A percentile compares a stretch with the other conserved stretches of the same genome.
Evolutionary conservation across 2,329 filamentous ascomycete species (phyloP).

Genomic region (Beauveria caledonica): DNA sequence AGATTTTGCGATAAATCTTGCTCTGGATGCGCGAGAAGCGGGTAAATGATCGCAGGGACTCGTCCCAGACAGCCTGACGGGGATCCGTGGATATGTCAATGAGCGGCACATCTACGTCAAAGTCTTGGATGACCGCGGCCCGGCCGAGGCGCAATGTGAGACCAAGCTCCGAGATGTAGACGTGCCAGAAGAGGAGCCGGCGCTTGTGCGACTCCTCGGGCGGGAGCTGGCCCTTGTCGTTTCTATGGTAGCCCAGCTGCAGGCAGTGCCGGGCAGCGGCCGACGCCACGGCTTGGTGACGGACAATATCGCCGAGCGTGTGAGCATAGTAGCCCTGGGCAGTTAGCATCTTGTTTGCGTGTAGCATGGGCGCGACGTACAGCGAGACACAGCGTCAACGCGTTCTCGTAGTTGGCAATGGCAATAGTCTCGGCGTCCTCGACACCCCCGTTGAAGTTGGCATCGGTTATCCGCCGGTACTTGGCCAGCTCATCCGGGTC

Average conservation of each 20-base stretch:
- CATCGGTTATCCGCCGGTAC: conserved; percentile 10
- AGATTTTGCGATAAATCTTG: conserved; percentile 14
- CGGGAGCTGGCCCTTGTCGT: conserved; percentile 8
- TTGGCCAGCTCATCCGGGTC: conserved; percentile 9
- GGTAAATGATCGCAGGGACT: conserved; percentile 7
- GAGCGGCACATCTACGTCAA: conserved; percentile 14
- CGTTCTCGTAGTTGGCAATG: conserved; percentile 13
- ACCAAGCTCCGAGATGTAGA: conserved; percentile 15
- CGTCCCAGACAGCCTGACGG: conserved; percentile 13
- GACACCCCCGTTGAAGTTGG: conserved; percentile 14
- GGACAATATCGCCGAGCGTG: conserved; percentile 12
- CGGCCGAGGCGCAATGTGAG: conserved; percentile 15
- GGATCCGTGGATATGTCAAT: conserved; percentile 7
- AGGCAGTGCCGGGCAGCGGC: conserved; percentile 16
- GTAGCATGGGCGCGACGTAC: neutral
- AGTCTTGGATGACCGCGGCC: conserved; percentile 14
- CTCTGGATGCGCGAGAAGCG: conserved; percentile 12
- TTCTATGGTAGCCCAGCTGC: conserved; percentile 15
- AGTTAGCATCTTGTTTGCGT: neutral
- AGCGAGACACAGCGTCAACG: conserved; percentile 13
- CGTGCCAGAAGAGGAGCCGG: conserved; percentile 16
- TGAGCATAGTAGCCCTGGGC: conserved; percentile 15
- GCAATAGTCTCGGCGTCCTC: conserved; percentile 14
- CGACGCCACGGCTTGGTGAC: conserved; percentile 15
- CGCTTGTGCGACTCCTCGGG: conserved; percentile 10